phyloP scores from a whole-genome alignment of 495 filamentous ascomycete genomes.

The Staphylotrichum longicolle region DNA sequence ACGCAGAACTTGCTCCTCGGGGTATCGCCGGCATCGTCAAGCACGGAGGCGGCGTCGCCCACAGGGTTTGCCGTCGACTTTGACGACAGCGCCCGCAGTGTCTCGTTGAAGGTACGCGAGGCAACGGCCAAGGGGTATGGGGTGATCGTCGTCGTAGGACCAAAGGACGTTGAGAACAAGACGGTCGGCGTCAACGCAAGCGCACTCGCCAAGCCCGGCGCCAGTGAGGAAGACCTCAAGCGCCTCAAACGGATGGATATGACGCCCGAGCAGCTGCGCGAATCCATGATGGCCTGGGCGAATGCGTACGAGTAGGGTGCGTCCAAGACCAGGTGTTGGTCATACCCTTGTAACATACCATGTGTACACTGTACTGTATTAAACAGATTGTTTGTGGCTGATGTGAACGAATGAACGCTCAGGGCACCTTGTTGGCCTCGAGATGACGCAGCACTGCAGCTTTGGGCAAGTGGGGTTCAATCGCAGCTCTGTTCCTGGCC shows the following conservation, averaged over 20 bases:
- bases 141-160: constrained; percentile 70
- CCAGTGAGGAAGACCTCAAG: constrained; percentile 12
- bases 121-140: constrained; percentile 74
- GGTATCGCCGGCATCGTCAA: constrained; percentile 35
- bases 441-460: constrained; percentile 6
- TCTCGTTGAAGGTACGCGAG: constrained; percentile 67
- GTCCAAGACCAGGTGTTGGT: neutral
- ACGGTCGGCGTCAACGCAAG: constrained; percentile 38
- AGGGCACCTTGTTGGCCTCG: neutral
- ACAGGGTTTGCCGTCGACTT: constrained; percentile 67
- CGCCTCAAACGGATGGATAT: constrained; percentile 29
- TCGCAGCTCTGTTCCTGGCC: neutral
- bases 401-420: neutral
- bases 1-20: constrained; percentile 48
- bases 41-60: constrained; percentile 36
- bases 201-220: constrained; percentile 16
- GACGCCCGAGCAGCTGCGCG: constrained; percentile 35
- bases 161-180: constrained; percentile 44
- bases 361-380: neutral
- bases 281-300: constrained; percentile 36
- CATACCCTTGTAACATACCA: neutral
- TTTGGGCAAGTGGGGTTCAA: constrained; percentile 10
- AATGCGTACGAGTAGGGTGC: constrained; percentile 34
- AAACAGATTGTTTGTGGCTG: too few species aligned
- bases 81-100: constrained; percentile 59